These are phyloP conservation scores for Trichaptum fuscoviolaceum DNA, from an alignment of 768 basidiomycete species.

Conservation along the genomic window DNA sequence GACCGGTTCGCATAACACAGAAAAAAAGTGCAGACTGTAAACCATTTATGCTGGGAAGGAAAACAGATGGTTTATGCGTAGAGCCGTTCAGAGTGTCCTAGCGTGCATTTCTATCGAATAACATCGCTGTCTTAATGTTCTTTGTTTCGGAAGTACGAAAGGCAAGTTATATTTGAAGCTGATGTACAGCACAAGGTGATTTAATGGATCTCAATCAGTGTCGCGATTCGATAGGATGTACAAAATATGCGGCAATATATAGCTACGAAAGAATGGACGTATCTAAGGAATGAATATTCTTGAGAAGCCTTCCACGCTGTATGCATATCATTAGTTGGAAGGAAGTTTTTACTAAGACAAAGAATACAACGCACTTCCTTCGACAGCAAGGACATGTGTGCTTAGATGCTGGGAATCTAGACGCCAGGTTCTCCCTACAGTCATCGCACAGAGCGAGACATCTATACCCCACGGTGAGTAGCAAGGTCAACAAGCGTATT, in stretches of 20 bases:
- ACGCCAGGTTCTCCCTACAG: conserved; percentile 57
- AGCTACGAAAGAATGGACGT: conserved; percentile 2
- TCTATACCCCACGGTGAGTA: conserved; percentile 10
- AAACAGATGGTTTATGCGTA: neutral
- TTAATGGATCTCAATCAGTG: neutral
- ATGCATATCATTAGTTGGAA: conserved; percentile 4
- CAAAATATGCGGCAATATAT: neutral
- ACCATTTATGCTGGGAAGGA: neutral
- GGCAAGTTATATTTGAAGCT: neutral
- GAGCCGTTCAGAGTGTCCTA: neutral
- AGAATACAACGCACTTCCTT: conserved; percentile 27
- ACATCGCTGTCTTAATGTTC: neutral
- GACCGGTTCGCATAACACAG: neutral
- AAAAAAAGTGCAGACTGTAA: neutral
- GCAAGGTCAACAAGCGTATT: neutral
- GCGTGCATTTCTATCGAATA: neutral
- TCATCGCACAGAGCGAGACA: conserved; percentile 61
- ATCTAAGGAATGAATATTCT: conserved; percentile 54
- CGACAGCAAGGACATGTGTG: conserved; percentile 68
- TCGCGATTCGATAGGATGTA: neutral
- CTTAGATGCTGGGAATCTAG: conserved; percentile 47
- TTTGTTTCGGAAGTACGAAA: neutral
- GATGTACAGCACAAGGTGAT: neutral
- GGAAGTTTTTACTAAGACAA: conserved; percentile 3
- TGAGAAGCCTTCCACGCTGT: conserved; percentile 51